Conservation (phyloP, 2,329 filamentous ascomycete genomes). For the Septoria petroselini region DNA sequence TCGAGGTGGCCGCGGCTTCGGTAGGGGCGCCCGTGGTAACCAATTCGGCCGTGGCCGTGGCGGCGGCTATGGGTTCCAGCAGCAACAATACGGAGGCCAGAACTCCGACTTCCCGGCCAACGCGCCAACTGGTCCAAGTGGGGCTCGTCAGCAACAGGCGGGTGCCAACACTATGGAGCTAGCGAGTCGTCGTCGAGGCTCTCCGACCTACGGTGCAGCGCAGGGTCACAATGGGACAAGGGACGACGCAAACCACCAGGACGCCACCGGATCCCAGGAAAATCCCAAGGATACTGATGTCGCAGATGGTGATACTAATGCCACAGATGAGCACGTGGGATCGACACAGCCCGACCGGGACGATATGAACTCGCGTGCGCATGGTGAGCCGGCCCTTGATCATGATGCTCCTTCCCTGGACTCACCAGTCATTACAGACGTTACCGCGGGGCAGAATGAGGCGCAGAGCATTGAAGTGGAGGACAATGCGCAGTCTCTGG, state of each 20-base stretch:
- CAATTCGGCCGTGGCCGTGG: constrained; percentile 30
- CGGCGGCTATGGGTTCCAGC: constrained; percentile 30
- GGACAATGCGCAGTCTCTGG: not conserved
- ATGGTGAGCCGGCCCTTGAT: constrained; percentile 17
- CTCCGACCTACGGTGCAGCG: constrained; percentile 34
- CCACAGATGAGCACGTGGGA: constrained; percentile 23
- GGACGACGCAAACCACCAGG: constrained; percentile 16
- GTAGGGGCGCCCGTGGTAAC: constrained; percentile 33
- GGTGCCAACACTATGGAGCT: constrained; percentile 23
- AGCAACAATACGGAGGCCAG: constrained; percentile 28
- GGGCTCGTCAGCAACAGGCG: constrained; percentile 18
- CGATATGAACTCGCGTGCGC: constrained; percentile 9
- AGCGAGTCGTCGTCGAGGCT: constrained; percentile 27
- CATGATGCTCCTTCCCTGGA: not conserved
- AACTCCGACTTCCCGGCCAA: constrained; percentile 22
- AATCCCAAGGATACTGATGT: constrained; percentile 35
- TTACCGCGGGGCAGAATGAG: constrained; percentile 4
- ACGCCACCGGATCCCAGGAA: constrained; percentile 35
- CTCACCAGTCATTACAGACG: constrained; percentile 5
- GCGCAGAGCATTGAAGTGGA: not conserved
- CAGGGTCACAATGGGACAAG: constrained; percentile 21
- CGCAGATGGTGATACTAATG: constrained; percentile 34
- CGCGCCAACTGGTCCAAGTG: constrained; percentile 20
- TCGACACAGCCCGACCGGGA: constrained; percentile 18
- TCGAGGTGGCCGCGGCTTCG: constrained; percentile 45